Evolutionary conservation across 257 asterid genomes (phyloP).

Genomic region (Osmanthus fragrans): DNA sequence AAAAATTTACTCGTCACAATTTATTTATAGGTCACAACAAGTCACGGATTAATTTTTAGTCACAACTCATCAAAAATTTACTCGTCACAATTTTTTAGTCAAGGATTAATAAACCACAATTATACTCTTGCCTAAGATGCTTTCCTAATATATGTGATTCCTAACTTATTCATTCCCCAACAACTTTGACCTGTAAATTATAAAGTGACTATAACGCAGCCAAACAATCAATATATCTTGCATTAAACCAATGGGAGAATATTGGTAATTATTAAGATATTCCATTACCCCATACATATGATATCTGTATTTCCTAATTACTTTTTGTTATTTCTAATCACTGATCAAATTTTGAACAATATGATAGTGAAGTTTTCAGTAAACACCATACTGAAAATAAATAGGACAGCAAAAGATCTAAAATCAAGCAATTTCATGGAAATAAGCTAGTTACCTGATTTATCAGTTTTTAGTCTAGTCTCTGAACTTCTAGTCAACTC

Average conservation of each 20-base stretch:
- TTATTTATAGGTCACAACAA: no score
- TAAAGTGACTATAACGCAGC: no score
- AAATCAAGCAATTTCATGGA: neutral
- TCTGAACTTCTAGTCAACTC: constrained; percentile 56
- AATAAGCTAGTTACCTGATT: constrained; percentile 51
- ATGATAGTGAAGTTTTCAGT: neutral
- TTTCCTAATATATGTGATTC: no score
- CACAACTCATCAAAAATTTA: no score
- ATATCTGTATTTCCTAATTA: neutral
- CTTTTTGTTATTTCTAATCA: neutral
- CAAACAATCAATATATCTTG: no score
- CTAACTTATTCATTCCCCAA: no score
- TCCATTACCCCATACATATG: neutral
- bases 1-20: no score
- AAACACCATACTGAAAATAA: neutral
- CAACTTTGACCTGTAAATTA: no score
- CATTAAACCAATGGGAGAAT: neutral
- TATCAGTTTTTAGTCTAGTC: constrained; percentile 42
- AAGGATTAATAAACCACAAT: no score
- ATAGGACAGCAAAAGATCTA: neutral
- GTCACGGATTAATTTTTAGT: no score
- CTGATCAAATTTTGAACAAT: neutral
- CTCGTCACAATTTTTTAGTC: no score
- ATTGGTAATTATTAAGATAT: neutral
- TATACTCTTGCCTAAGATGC: no score